Base-by-base conservation (phyloP, 2,329 filamentous ascomycete species). In the Trichoderma citrinoviride region DNA sequence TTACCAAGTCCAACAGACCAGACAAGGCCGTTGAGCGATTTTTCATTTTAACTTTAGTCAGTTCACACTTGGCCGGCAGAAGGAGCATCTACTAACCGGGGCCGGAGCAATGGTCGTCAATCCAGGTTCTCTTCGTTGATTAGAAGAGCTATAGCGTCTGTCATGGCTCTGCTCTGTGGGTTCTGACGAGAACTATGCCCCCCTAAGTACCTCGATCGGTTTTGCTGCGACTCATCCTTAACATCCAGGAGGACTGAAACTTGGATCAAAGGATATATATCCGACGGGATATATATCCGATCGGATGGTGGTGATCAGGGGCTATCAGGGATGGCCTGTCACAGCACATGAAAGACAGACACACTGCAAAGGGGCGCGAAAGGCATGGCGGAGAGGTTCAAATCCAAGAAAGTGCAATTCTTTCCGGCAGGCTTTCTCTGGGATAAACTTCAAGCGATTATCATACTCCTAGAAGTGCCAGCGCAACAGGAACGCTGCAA, bases 141-240 rank as follows among this genome's bases (percentile, higher is more conserved):
- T 7, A 17, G 2, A 2, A n/a, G 25, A n/a, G 49, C 4, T 7
- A 33, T 17, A 33, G 49, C 27, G 6, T 52, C 27, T 19, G 17
- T 33, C 5, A 52, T 14, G 17, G 3, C 17, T 3, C 17, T 52
- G 25, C 17, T 33, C 1, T 52, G 49, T 4, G 49, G 87, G 68
- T 90, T 91, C 41, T 79, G 77, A 25, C 82, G 78, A 0, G 87
- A 87, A 25, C 90, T 73, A 69, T 90, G 88, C 4, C 85, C 87
- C 2, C 86, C 80, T 3, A 90, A 77, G 5, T 70, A 72, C 23
- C 74, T 74, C 0, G 79, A 71, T 19, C 80, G 76, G 0, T 75
- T 76, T 50, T 78, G 76, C 63, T 71, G 77, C 2, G 71, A 46
- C 33, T 80, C 76, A 65, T 81, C 77, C 5, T 77, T 65, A 8